Evolutionary conservation across 495 filamentous ascomycete genomes (phyloP).

Genomic region (Bacidia gigantensis): DNA sequence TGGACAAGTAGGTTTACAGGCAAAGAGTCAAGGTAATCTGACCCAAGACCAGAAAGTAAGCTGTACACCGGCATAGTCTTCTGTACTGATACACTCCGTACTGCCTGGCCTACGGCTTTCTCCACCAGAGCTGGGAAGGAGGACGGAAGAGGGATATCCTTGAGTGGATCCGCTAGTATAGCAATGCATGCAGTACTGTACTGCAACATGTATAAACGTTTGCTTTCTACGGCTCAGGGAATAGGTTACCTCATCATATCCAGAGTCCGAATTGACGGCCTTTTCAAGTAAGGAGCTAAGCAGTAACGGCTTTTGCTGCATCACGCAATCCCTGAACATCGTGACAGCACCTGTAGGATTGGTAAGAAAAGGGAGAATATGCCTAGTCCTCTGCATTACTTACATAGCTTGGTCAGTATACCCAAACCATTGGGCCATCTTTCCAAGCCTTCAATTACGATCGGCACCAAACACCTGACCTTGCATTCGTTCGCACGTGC

Average conservation of each 20-base stretch:
- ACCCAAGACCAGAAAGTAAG: slow-evolving; percentile 26
- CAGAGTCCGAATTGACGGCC: slow-evolving; percentile 17
- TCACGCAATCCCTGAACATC: slow-evolving; percentile 27
- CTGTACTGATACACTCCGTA: slow-evolving; percentile 25
- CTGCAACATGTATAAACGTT: too few species aligned
- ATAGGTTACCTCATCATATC: slow-evolving; percentile 25
- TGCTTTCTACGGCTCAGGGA: too few species aligned
- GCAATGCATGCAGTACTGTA: slow-evolving; percentile 22
- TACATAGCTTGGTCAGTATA: slow-evolving; percentile 31
- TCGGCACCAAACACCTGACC: slow-evolving; percentile 26
- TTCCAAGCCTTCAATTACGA: slow-evolving; percentile 33
- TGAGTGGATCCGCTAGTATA: slow-evolving; percentile 30
- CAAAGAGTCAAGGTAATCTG: slow-evolving; percentile 24
- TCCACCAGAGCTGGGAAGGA: slow-evolving; percentile 30
- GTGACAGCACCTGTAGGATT: slow-evolving; percentile 18
- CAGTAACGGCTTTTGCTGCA: slow-evolving; percentile 28
- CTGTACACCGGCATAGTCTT: slow-evolving; percentile 32
- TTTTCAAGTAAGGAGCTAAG: slow-evolving; percentile 31
- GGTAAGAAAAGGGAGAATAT: not conserved
- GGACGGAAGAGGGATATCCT: slow-evolving; percentile 24
- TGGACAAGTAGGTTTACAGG: slow-evolving; percentile 28
- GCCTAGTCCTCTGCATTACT: not conserved
- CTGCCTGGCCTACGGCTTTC: slow-evolving; percentile 24
- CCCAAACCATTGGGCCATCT: slow-evolving; percentile 28
- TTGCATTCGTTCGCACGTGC: slow-evolving; percentile 34